These are phyloP conservation scores for Aspergillus avenaceus DNA, from an alignment of 495 filamentous ascomycete genomes.

Conservation along the genomic window DNA sequence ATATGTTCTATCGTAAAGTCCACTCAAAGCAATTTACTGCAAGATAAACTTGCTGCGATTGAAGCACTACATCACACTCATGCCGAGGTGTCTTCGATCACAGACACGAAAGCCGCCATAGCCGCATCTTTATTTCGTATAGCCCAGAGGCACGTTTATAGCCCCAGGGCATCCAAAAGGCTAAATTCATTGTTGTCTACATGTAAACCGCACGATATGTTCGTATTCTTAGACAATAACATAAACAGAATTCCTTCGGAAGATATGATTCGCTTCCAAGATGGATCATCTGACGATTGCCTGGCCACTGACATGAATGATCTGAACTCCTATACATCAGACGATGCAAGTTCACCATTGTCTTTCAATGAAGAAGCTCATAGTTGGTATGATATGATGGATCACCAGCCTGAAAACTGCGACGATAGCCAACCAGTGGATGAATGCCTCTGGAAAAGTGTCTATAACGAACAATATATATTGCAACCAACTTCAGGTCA, in stretches of 20 bases:
- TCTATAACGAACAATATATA: neutral
- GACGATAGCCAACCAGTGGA: neutral
- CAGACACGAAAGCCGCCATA: conserved; percentile 8
- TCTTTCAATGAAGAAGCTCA: neutral
- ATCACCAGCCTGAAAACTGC: neutral
- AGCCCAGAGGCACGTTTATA: conserved; percentile 22
- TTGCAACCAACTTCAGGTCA: neutral
- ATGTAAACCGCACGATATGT: neutral
- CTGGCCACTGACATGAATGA: neutral
- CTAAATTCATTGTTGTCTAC: neutral
- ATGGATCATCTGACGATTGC: neutral
- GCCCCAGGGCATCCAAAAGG: conserved; percentile 4
- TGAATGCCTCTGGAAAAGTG: neutral
- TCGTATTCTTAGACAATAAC: neutral
- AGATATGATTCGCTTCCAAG: neutral
- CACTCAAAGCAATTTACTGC: conserved; percentile 10
- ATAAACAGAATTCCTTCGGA: neutral
- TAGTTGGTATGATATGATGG: neutral
- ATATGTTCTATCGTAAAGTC: conserved; percentile 25
- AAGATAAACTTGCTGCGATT: conserved; percentile 7
- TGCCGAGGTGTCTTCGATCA: neutral
- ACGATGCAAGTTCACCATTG: neutral
- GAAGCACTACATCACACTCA: neutral
- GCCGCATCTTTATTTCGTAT: conserved; percentile 26
- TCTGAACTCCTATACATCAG: neutral